Base-by-base conservation (phyloP, 2,329 filamentous ascomycete species). In the Cryphonectria nitschkei region DNA sequence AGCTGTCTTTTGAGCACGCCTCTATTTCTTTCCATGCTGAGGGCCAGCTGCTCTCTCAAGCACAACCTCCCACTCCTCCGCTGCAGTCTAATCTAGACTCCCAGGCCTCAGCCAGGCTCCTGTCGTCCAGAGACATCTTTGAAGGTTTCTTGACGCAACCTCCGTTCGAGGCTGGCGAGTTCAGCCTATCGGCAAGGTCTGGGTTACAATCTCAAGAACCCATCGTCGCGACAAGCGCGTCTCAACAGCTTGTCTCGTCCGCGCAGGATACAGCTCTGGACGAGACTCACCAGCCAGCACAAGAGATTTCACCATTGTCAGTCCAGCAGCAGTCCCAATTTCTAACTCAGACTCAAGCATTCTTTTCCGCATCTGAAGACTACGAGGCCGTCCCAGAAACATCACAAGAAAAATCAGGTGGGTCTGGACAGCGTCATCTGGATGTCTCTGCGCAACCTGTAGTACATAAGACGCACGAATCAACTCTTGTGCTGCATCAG, bases 211-310 rank as follows among this genome's bases (percentile, higher is more conserved):
- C 43, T 39, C 41, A 32, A 61, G 26, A 56, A 3, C 39, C 39
- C 14, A 19, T 19, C 34, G 66, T 39, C 65, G 14, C 63, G 67
- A 6, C 43, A 52, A 58, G 26, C 16, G 56, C 52, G 34, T 54
- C 64, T 29, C 63, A 67, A 43, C 54, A 41, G 29, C 56, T 41
- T 46, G 54, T 43, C 60, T 60, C 56, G 1, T n/a, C 65, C 41
- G 63, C 63, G n/a, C 66, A 65, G 46, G 63, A 60, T 22, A 68
- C 62, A 54, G 43, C 65, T 19, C 7, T 41, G 1, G 63, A 71
- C 46, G 71, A 71, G 46, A 71, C 71, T 54, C 69, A 71, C 39
- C 71, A 73, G 50, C 62, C 69, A 66, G 71, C 71, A 39, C 71
- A 73, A 61, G 46, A 60, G 46, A 66, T 68, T 26, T 67, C 63